Evolutionary conservation across 176 grass and related monocot species (phyloP).

Genomic region (Bothriochloa decipiens): DNA sequence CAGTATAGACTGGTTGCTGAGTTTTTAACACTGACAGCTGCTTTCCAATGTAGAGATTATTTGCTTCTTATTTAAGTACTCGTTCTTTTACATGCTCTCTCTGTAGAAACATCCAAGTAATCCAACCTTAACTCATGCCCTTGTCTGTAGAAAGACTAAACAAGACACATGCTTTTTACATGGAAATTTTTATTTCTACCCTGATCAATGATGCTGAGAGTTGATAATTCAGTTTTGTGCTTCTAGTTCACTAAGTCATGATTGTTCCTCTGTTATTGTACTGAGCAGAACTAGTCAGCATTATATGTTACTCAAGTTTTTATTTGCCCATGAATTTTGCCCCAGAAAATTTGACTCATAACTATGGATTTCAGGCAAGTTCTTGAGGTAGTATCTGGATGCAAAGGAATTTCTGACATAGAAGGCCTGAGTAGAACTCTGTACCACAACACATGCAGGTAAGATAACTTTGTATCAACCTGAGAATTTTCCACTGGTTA

Average conservation of each 20-base stretch:
- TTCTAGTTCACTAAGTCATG: neutral
- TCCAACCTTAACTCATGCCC: neutral
- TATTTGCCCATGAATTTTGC: neutral
- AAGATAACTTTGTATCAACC: constrained; percentile 27
- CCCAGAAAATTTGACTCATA: constrained; percentile 20
- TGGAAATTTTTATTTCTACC: constrained; percentile 10
- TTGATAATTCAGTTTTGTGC: neutral
- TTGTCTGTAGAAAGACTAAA: neutral
- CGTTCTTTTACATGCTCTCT: constrained; percentile 24
- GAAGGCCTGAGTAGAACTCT: constrained; percentile 78
- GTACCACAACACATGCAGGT: constrained; percentile 96
- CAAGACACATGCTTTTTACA: neutral
- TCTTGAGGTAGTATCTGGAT: constrained; percentile 80
- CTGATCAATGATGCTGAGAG: constrained; percentile 20
- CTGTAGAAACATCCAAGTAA: neutral
- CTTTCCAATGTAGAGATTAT: neutral
- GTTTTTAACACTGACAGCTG: neutral
- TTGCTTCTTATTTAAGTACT: constrained; percentile 9
- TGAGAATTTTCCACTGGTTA: neutral
- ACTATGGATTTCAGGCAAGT: constrained; percentile 71
- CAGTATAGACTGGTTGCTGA: neutral
- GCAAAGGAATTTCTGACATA: constrained; percentile 84
- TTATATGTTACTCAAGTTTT: constrained; percentile 13
- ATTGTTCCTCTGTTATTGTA: neutral
- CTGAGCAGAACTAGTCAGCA: neutral